Evolutionary conservation across 1,284 basidiomycete species (phyloP).

Genomic region (Heterobasidion parviporum): DNA sequence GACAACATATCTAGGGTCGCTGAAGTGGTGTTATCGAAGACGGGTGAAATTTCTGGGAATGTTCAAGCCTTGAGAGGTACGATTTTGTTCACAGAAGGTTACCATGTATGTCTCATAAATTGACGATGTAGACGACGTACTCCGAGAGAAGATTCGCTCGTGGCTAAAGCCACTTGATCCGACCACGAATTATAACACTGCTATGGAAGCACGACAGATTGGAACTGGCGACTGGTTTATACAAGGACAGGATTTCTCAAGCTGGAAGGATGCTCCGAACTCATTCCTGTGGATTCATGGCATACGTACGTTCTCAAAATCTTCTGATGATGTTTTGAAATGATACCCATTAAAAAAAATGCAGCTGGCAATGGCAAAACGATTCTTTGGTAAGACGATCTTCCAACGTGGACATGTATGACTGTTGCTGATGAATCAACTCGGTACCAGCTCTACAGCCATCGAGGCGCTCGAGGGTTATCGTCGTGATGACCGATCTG

Average conservation of each 20-base stretch:
- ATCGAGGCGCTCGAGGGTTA: neutral
- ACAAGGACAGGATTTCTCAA: neutral
- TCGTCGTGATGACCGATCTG: neutral
- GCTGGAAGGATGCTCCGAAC: neutral
- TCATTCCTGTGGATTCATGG: neutral
- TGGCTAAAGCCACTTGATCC: neutral
- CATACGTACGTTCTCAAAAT: neutral
- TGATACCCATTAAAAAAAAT: no score
- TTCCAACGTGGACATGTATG: neutral
- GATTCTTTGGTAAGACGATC: neutral
- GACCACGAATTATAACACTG: neutral
- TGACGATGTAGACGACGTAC: no score
- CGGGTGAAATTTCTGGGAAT: no score
- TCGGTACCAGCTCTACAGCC: neutral
- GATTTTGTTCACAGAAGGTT: no score
- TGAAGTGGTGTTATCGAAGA: no score
- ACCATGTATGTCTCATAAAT: no score
- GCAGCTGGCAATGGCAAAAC: constrained; percentile 2
- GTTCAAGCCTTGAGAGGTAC: no score
- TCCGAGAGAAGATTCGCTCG: no score
- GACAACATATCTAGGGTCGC: no score
- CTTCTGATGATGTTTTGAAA: neutral
- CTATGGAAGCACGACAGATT: neutral
- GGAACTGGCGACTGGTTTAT: neutral
- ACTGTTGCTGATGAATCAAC: no score